phyloP scores from a whole-genome alignment of 164 flowering plant species.

The Stephania cephalantha region DNA sequence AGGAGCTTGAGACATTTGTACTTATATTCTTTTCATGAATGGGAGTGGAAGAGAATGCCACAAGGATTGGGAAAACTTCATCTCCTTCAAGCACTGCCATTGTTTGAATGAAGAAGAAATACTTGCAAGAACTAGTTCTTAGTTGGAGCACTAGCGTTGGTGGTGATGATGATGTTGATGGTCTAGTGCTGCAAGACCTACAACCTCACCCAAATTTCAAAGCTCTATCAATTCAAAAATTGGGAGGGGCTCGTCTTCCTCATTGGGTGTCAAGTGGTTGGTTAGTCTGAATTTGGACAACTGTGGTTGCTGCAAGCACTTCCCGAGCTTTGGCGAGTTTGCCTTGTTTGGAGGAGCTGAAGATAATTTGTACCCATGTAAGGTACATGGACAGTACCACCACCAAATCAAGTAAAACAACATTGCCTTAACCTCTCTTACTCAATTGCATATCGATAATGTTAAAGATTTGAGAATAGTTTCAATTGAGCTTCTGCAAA shows the following conservation, averaged over 20 bases:
- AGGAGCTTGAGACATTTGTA: too few species aligned
- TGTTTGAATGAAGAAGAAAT: neutral
- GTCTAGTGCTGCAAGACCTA: slow-evolving; percentile 7
- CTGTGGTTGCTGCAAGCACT: neutral
- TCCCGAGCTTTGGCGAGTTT: slow-evolving; percentile 21
- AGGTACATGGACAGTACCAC: neutral
- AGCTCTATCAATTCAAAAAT: neutral
- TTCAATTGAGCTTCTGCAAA: too few species aligned
- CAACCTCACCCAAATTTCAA: slow-evolving; percentile 14
- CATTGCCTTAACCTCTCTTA: too few species aligned
- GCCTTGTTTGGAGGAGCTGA: slow-evolving; percentile 10
- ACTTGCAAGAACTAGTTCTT: neutral
- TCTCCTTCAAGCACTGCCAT: too few species aligned
- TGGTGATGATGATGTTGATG: neutral
- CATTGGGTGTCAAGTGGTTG: neutral
- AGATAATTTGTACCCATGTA: neutral
- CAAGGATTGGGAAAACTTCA: too few species aligned
- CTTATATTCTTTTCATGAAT: too few species aligned
- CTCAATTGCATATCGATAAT: too few species aligned
- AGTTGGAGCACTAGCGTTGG: neutral
- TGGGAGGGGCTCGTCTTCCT: slow-evolving; percentile 2
- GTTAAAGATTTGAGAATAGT: too few species aligned
- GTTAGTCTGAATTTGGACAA: neutral
- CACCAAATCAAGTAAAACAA: neutral
- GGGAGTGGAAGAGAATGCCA: too few species aligned